Evolutionary conservation across 805 yeast species (phyloP), one percentile per base, ranked within the genome.

Genomic region (Wickerhamomyces bisporus): DNA sequence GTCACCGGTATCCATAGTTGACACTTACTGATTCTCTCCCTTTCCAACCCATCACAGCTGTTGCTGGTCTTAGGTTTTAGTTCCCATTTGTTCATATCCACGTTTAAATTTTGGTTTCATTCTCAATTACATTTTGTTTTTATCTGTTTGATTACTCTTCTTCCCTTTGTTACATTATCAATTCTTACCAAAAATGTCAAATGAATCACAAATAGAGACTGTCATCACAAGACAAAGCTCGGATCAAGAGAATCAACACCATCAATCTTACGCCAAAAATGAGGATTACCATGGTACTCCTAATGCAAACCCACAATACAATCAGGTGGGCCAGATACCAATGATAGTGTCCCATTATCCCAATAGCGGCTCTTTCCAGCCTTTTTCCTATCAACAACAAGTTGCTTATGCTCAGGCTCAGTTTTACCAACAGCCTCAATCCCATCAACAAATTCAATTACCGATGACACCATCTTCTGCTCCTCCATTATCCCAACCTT

Each of bases 281-380:
- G 28, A 26, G 13, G 28, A 12, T 11, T 12, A 9, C 15, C 28
- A 26, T 11, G 15, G 6, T 6, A 6, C 13, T 26, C 15, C 28
- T 9, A 6, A 7, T 12, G 6, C 13, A 12, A 26, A 26, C 15
- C 28, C 13, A n/a, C 28, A 26, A n/a, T 26, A 12, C 28, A 12
- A 7, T n/a, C 28, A 7, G n/a, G 15, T 26, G 13, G 15, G 15
- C 6, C 28, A 26, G 33, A 29, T 48, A 19, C 53, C 53, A 6
- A 20, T 47, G 40, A 44, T 50, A 45, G 49, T 46, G 10, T 11
- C 52, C 12, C 55, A 50, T 25, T 50, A 49, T 21, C 50, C 49
- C 6, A 30, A 36, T n/a, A 41, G 33, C 23, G 37, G 32, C 20
- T 27, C 36, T n/a, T n/a, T 37, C 30, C 33, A 42, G 42, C 16